A percentile compares a stretch with the other conserved stretches of the same genome.
Evolutionary conservation across 2,329 filamentous ascomycete species (phyloP).

Genomic region (Kalaharituber pfeilii): DNA sequence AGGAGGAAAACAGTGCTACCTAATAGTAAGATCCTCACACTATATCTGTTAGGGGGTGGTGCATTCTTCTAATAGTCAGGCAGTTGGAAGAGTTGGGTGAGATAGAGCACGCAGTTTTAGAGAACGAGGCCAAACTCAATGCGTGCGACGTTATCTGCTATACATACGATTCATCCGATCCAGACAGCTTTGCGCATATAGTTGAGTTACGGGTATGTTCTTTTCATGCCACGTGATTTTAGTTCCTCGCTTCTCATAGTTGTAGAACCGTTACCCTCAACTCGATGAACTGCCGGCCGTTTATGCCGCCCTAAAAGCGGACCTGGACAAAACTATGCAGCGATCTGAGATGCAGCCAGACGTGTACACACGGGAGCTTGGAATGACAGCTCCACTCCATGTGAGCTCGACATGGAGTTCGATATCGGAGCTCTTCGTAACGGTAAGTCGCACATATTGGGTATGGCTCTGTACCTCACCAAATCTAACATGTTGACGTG

Average conservation of each 20-base stretch:
- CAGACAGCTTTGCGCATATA: constrained; percentile 87
- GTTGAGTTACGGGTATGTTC: constrained; percentile 47
- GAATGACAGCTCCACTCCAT: constrained; percentile 82
- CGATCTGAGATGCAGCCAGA: constrained; percentile 80
- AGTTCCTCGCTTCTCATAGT: background rate
- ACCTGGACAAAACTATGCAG: constrained; percentile 93
- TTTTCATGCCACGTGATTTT: background rate
- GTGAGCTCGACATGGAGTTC: constrained; percentile 89
- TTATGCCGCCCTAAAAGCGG: constrained; percentile 86
- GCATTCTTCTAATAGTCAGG: background rate
- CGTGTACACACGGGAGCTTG: constrained; percentile 66
- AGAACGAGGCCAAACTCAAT: constrained; percentile 78
- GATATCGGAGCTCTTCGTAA: constrained; percentile 85
- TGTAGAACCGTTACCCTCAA: constrained; percentile 50
- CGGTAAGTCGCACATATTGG: constrained; percentile 23
- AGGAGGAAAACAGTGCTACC: constrained; percentile 89
- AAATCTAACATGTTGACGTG: background rate
- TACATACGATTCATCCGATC: constrained; percentile 90
- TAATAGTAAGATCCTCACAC: constrained; percentile 39
- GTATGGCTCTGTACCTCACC: no score
- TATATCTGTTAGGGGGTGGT: background rate
- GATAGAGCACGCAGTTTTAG: constrained; percentile 82
- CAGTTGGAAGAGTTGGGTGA: constrained; percentile 77
- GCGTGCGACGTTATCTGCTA: constrained; percentile 90
- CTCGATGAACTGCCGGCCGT: constrained; percentile 80